phyloP scores from a whole-genome alignment of 176 grass and related monocot species.

The Carex cristatella region DNA sequence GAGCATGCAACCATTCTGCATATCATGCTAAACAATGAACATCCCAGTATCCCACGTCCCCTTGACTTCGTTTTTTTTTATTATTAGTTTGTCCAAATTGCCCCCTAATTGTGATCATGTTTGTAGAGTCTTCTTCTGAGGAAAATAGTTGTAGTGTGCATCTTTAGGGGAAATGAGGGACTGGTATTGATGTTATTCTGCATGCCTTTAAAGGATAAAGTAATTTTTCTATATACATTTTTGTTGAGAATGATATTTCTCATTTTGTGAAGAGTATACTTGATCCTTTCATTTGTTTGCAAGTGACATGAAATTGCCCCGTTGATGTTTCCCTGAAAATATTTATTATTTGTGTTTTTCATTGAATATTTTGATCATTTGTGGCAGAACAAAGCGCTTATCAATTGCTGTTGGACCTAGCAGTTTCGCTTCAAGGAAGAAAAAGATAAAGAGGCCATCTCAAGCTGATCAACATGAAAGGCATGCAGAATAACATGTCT shows the following conservation, averaged over 20 bases:
- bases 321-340: not conserved
- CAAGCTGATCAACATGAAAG: not conserved
- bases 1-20: not conserved
- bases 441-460: slow-evolving; percentile 53
- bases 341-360: not conserved
- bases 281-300: not conserved
- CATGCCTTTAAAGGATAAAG: not conserved
- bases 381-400: slow-evolving; percentile 69
- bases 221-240: too few species aligned
- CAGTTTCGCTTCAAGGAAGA: slow-evolving; percentile 94
- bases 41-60: too few species aligned
- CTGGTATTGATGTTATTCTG: not conserved
- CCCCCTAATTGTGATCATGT: not conserved
- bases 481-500: too few species aligned
- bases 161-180: not conserved
- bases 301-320: not conserved
- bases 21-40: not conserved
- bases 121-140: too few species aligned
- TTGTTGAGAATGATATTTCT: not conserved
- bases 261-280: not conserved
- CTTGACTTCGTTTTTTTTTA: not conserved
- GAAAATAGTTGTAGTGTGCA: not conserved
- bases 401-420: slow-evolving; percentile 72
- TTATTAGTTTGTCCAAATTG: slow-evolving; percentile 1
- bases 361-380: not conserved